Evolutionary conservation across 208 protist genomes (phyloP).

Genomic region (Acanthamoeba triangularis): DNA sequence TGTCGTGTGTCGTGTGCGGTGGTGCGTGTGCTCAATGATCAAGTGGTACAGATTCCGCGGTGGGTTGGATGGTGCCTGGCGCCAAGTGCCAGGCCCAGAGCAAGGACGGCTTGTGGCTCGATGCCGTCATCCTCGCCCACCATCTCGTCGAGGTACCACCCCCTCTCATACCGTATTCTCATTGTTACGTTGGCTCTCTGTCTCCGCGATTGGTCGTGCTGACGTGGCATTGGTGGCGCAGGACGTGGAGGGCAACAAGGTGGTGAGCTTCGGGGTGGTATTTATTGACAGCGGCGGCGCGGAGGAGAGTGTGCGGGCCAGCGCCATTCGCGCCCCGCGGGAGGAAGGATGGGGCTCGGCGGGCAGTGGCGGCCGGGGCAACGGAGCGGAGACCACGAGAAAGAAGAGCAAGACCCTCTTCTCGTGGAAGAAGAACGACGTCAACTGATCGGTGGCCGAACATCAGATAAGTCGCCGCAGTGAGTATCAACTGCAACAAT

Average conservation of each 20-base stretch:
- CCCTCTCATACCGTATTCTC: no score
- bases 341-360: constrained; percentile 3
- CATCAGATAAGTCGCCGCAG: no score
- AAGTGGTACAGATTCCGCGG: no score
- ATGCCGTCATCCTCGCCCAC: constrained; percentile 33
- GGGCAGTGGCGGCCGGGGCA: neutral
- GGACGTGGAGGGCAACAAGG: neutral
- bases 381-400: neutral
- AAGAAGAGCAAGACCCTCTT: neutral
- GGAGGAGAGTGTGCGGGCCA: constrained; percentile 16
- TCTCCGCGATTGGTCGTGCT: no score
- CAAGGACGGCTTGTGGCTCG: neutral
- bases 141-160: neutral
- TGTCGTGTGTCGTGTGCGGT: neutral
- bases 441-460: no score
- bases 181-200: no score
- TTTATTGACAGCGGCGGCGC: constrained; percentile 31
- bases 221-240: no score
- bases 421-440: constrained; percentile 27
- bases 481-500: no score
- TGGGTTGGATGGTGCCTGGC: constrained; percentile 24
- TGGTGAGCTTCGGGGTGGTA: constrained; percentile 1
- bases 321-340: neutral
- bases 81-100: constrained; percentile 46
- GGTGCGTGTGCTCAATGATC: no score